Base-by-base conservation (phyloP, 2,329 filamentous ascomycete species). In the Pseudogymnoascus sp. region DNA sequence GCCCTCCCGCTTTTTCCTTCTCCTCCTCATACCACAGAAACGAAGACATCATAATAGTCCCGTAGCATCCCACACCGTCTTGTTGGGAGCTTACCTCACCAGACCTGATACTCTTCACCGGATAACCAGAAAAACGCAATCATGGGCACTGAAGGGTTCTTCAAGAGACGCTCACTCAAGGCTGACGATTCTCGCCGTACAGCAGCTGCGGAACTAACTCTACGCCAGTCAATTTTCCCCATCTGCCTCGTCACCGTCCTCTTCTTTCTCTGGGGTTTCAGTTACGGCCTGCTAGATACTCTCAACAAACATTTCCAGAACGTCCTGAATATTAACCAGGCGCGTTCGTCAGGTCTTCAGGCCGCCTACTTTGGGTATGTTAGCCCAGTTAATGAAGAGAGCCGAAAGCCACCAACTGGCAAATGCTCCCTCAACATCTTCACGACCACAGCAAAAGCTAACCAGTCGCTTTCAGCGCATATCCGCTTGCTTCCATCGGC, bases 401-500 rank as follows among this genome's bases (percentile, higher is more conserved):
- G 2, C n/a, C n/a, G 2, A 33, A 25, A 18, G n/a, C 43, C n/a
- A 16, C 9, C 25, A 5, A 16, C n/a, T 55, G 25, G 49, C 25
- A 55, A 55, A 49, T 49, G 3, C 14, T 31, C n/a, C 9, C 14
- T 31, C 14, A 25, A 28, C n/a, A 25, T 28, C 43, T 16, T 8
- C 23, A 16, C 14, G n/a, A 14, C 5, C 7, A 18, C 6, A n/a
- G 25, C 0, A 55, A 18, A 18, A 16, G n/a, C 28, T 55, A 33
- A 55, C 49, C 12, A 8, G 2, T 6, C 3, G 18, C 18, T 55
- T 55, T n/a, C 9, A 55, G 49, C n/a, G 82, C 84, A 16, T 88
- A 90, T 70, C 88, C 88, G 14, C 78, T 90, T 58, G 86, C 86
- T 6, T 89, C 89, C 63, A 79, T 88, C 64, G 82, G 87, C 64